Percentiles rank a stretch among this genome's conserved stretches.
Conservation (phyloP, 257 asterid genomes). For the Solanum virginianum region DNA sequence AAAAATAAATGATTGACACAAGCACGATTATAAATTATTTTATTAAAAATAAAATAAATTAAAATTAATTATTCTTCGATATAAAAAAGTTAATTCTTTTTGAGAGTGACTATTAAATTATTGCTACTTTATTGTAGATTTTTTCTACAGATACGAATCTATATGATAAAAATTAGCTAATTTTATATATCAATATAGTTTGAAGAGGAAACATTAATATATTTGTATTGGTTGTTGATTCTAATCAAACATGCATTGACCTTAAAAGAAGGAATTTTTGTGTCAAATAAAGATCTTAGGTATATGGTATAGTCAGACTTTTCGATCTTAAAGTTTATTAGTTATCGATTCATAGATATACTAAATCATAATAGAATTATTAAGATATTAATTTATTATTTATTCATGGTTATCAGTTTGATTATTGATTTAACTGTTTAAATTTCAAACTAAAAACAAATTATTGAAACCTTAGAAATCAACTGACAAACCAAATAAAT, state of each 20-base stretch:
- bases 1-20: neutral
- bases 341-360: too few relatives aligned
- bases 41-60: neutral
- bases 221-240: neutral
- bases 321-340: too few relatives aligned
- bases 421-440: too few relatives aligned
- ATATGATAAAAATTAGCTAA: neutral
- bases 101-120: neutral
- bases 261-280: neutral
- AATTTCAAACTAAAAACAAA: too few relatives aligned
- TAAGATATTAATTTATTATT: too few relatives aligned
- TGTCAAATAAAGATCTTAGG: neutral
- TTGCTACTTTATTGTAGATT: neutral
- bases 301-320: neutral
- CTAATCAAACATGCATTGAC: neutral
- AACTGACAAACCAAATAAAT: too few relatives aligned
- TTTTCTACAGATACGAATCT: neutral
- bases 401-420: too few relatives aligned
- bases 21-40: neutral
- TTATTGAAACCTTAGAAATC: too few relatives aligned
- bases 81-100: neutral
- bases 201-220: neutral
- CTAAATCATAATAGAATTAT: too few relatives aligned
- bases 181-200: neutral
- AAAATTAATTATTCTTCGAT: neutral